phyloP scores from a whole-genome alignment of 805 yeast genomes.

The Vanderwaltozyma verrucispora region DNA sequence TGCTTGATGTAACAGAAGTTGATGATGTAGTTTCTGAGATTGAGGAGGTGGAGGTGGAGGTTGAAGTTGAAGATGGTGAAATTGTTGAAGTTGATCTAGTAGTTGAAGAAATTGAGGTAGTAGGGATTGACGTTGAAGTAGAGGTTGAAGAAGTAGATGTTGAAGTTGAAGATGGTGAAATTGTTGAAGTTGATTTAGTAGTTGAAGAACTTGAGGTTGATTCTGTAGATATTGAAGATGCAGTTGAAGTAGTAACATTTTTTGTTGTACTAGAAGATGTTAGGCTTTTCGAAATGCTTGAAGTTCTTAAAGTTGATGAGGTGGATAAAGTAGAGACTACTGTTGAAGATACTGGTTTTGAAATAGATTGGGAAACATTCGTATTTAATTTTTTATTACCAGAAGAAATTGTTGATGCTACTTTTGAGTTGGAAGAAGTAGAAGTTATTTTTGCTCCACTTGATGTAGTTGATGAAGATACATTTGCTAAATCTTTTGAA shows the following conservation, averaged over 20 bases:
- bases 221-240: background rate
- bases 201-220: background rate
- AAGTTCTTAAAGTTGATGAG: background rate
- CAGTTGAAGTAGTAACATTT: background rate
- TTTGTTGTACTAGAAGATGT: background rate
- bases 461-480: no score
- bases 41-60: background rate
- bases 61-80: background rate
- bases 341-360: background rate
- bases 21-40: background rate
- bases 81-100: background rate
- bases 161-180: background rate
- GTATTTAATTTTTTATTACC: no score
- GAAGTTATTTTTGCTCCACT: no score
- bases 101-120: background rate
- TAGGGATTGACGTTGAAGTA: background rate
- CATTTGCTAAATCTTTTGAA: no score
- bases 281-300: background rate
- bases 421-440: no score
- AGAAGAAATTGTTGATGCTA: no score
- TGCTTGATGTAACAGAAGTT: constrained; percentile 8
- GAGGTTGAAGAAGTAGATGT: background rate
- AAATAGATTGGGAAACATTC: no score
- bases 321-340: background rate
- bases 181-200: background rate